A percentile compares a stretch with the other conserved stretches of the same genome.
phyloP scores from a whole-genome alignment of 495 filamentous ascomycete genomes.

The Astrocystis sublimbata region DNA sequence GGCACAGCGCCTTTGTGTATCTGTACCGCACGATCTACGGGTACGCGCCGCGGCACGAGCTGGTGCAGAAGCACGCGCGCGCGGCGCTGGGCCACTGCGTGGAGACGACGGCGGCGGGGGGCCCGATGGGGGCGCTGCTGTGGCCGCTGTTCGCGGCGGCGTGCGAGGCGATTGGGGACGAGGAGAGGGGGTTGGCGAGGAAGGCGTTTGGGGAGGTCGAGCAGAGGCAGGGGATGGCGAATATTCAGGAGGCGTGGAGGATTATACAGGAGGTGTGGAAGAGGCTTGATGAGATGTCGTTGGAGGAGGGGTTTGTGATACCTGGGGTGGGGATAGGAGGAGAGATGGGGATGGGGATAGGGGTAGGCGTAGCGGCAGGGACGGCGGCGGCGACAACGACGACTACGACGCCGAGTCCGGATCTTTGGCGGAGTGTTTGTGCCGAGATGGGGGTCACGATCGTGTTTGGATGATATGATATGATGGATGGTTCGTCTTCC shows the following conservation, averaged over 20 bases:
- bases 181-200: slow-evolving; percentile 46
- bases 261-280: slow-evolving; percentile 60
- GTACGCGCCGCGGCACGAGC: slow-evolving; percentile 42
- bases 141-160: slow-evolving; percentile 64
- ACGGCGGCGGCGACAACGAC: no score
- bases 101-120: slow-evolving; percentile 50
- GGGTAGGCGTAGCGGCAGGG: no score
- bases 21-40: slow-evolving; percentile 58
- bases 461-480: slow-evolving; percentile 50
- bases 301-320: slow-evolving; percentile 28
- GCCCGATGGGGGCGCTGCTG: slow-evolving; percentile 60
- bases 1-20: slow-evolving; percentile 61
- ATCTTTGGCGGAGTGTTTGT: slow-evolving; percentile 52
- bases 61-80: slow-evolving; percentile 54
- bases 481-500: no score
- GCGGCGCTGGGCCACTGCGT: slow-evolving; percentile 54
- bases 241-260: slow-evolving; percentile 59
- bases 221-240: slow-evolving; percentile 60
- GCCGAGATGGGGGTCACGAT: slow-evolving; percentile 54
- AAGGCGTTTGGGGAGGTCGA: slow-evolving; percentile 52
- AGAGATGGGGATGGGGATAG: no score
- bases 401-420: slow-evolving; percentile 22
- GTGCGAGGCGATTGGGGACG: slow-evolving; percentile 51
- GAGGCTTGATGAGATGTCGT: slow-evolving; percentile 38
- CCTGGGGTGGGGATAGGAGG: no score